phyloP scores from a whole-genome alignment of 2,329 filamentous ascomycete genomes.

The Colletotrichum karsti region DNA sequence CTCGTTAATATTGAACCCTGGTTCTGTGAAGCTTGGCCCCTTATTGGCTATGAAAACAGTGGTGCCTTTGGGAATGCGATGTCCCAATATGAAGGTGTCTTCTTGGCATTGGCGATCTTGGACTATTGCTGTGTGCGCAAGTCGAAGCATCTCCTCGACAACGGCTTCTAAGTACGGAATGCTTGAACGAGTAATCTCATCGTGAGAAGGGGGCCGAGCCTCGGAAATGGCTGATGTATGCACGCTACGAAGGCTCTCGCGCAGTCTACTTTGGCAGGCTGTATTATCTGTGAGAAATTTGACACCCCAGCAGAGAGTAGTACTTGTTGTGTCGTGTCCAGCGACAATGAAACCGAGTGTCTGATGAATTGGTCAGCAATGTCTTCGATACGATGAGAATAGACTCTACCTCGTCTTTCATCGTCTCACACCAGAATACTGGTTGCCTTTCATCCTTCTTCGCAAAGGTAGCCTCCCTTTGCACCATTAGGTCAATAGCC shows the following conservation, averaged over 20 bases:
- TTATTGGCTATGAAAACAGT: constrained; percentile 35
- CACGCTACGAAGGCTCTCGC: background rate
- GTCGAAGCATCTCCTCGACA: constrained; percentile 44
- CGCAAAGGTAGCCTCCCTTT: constrained; percentile 38
- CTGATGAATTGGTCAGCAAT: background rate
- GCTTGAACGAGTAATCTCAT: constrained; percentile 29
- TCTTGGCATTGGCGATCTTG: constrained; percentile 38
- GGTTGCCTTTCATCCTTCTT: constrained; percentile 12
- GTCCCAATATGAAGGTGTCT: constrained; percentile 43
- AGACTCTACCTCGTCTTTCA: constrained; percentile 8
- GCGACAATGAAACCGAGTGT: constrained; percentile 8
- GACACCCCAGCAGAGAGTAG: constrained; percentile 36
- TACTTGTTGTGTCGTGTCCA: constrained; percentile 38
- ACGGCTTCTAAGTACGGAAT: constrained; percentile 46
- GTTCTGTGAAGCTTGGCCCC: constrained; percentile 39
- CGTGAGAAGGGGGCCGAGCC: background rate
- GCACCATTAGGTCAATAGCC: constrained; percentile 42
- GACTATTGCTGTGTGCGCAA: constrained; percentile 35
- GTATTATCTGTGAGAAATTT: constrained; percentile 22
- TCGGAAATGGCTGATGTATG: constrained; percentile 17
- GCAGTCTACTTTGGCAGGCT: background rate
- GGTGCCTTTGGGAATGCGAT: constrained; percentile 42
- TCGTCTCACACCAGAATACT: background rate
- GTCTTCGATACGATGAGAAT: background rate
- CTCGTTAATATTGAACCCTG: constrained; percentile 36